phyloP scores from a whole-genome alignment of 2,329 filamentous ascomycete genomes.

The Colletotrichum ledebouriae region DNA sequence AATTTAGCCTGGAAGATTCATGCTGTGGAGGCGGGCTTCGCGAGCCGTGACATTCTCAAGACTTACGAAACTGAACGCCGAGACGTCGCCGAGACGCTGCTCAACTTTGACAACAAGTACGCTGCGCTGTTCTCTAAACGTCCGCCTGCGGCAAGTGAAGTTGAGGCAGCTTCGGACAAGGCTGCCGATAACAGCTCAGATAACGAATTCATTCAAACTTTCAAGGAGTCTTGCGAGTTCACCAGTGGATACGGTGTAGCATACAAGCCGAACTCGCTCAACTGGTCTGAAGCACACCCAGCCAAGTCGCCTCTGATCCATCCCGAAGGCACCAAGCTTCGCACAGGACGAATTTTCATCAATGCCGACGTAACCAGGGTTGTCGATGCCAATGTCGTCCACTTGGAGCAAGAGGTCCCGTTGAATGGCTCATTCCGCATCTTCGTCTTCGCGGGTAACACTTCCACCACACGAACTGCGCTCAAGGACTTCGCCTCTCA shows the following conservation, averaged over 20 bases:
- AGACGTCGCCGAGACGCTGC: constrained; percentile 83
- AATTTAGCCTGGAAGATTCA: constrained; percentile 98
- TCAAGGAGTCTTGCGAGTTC: constrained; percentile 93
- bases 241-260: constrained; percentile 92
- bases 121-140: constrained; percentile 89
- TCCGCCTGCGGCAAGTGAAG: constrained; percentile 79
- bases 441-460: constrained; percentile 85
- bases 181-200: constrained; percentile 59
- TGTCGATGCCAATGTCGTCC: constrained; percentile 89
- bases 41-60: constrained; percentile 78
- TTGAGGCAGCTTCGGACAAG: constrained; percentile 71
- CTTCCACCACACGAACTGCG: constrained; percentile 70
- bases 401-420: constrained; percentile 90
- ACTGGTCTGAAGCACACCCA: constrained; percentile 82
- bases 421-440: constrained; percentile 90
- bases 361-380: constrained; percentile 88
- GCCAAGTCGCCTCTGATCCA: constrained; percentile 79
- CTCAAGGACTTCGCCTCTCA: constrained; percentile 77
- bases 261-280: constrained; percentile 85
- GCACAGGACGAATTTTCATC: constrained; percentile 80
- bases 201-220: constrained; percentile 88
- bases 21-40: constrained; percentile 86
- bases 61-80: constrained; percentile 92
- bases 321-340: constrained; percentile 73
- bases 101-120: constrained; percentile 90